Evolutionary conservation across 768 basidiomycete genomes (phyloP), one percentile per base, ranked within the genome.

Genomic region (Butyriboletus loyo): DNA sequence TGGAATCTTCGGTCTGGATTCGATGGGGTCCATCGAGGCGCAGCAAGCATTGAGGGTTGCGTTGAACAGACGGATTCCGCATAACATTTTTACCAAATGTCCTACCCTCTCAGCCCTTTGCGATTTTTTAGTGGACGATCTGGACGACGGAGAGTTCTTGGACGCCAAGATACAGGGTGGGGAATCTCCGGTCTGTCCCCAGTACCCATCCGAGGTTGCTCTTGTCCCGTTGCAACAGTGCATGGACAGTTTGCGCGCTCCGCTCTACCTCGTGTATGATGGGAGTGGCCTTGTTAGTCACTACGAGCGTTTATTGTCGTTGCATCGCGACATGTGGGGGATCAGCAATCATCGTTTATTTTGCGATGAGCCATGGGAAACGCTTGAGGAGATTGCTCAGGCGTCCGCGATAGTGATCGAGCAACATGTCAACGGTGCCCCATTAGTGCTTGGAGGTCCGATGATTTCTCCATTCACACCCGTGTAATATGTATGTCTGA

Each of bases 211-310:
- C 4, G 67, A 72, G n/a, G 58, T 53, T 5, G 56, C 62, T 7
- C 71, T 75, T 0, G 54, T 73, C 15, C 57, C 63, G 21, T 60
- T 83, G 36, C 84, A 81, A 51, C 61, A 57, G 28, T 57, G 70
- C 22, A 47, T 44, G 1, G 37, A 51, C 3, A 53, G 64, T 9
- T 25, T 47, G 13, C 53, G 44, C 4, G 48, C 66, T 0, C 86
- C 81, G 1, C 73, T 90, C 4, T 77, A 87, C 50, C 75, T 90
- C 24, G 73, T 90, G 10, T 86, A 90, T 58, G 88, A 89, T 55
- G 88, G 88, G 6, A 86, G 84, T 55, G 88, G 88, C 0, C 64
- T 86, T 13, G 69, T 77, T 17, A 71, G 71, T 31, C 79, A 83
- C 47, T 81, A 81, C 49, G 66, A 76, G 31, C 75, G 74, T 10